Evolutionary conservation across 192 early-diverging fungal species (phyloP), one percentile per base, ranked within the genome.

Genomic region (Allomyces macrogynus): DNA sequence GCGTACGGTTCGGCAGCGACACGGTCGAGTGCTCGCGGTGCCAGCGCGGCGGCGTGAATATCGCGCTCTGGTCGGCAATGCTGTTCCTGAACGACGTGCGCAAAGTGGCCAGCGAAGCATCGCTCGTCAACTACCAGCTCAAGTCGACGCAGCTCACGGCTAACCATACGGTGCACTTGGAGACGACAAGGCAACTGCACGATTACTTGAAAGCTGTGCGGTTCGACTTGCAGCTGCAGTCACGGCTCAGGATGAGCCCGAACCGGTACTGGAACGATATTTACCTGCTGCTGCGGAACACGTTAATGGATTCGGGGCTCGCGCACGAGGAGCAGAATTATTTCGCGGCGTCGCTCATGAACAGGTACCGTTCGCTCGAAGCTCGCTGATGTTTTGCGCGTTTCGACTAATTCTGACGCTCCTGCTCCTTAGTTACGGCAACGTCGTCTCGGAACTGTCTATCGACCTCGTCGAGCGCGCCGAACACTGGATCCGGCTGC

Each of bases 191-290:
- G 16, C 12, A 20, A 5, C 5, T 57, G 16, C 20, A 14, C 49
- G 20, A 14, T 14, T 57, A 20, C 49, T 57, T 57, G 16, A 57
- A 57, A 16, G 20, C 16, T 16, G 20, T 57, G 16, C 49, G 49
- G 49, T 57, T 57, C 49, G 49, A 57, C 49, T 20, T 57, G 49
- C 49, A 57, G 16, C 49, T 57, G 49, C 49, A 57, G 49, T 5
- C 49, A 3, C 9, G 20, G 49, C 49, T 57, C 12, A 7, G 49
- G 49, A 14, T 57, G 16, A 20, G 16, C 16, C 16, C 49, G 16
- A 57, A 57, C 49, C 49, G 49, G 49, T 57, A 57, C 49, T 57
- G 49, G 49, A 57, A 57, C 49, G 49, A 57, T n/a, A n/a, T 57
- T 14, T 57, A 57, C 49, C 16, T n/a, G 49, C 5, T 57, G 49